Conservation (phyloP, 148 eudicot genomes). For the Tetragonia tetragonoides region DNA sequence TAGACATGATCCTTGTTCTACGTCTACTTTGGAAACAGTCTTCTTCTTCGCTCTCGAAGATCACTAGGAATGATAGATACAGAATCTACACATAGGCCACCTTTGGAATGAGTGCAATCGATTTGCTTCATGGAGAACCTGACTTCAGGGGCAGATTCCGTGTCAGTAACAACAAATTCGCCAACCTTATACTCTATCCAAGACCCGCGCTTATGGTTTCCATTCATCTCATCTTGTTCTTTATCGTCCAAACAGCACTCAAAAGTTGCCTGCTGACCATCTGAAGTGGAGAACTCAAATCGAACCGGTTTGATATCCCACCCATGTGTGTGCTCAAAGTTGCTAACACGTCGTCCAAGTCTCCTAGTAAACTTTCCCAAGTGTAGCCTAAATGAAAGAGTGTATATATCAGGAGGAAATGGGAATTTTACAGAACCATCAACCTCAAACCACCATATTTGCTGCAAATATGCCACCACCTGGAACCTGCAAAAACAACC, state of each 20-base stretch:
- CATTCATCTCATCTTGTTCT: constrained; percentile 45
- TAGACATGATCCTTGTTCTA: neutral
- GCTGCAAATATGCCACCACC: constrained; percentile 85
- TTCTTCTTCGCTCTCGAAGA: constrained; percentile 41
- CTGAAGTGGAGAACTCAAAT: constrained; percentile 77
- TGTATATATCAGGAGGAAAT: constrained; percentile 73
- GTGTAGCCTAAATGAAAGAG: constrained; percentile 77
- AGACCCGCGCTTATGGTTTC: constrained; percentile 74
- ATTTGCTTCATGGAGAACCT: constrained; percentile 91
- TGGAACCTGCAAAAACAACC: constrained; percentile 50
- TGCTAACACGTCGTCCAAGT: constrained; percentile 76
- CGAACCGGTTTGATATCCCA: constrained; percentile 90
- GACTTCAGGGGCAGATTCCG: constrained; percentile 58
- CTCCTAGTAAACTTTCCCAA: constrained; percentile 77
- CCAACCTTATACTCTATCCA: constrained; percentile 95
- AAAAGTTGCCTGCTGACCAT: constrained; percentile 66
- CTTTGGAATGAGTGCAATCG: constrained; percentile 98
- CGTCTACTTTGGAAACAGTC: constrained; percentile 34
- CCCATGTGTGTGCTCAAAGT: constrained; percentile 90
- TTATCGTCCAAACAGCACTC: constrained; percentile 72
- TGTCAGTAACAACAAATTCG: constrained; percentile 56
- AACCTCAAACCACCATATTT: constrained; percentile 99
- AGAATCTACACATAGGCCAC: constrained; percentile 94
- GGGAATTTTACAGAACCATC: constrained; percentile 67
- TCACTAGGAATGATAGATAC: constrained; percentile 74